phyloP scores from a whole-genome alignment of 495 filamentous ascomycete genomes.

The Aspergillus hancockii region DNA sequence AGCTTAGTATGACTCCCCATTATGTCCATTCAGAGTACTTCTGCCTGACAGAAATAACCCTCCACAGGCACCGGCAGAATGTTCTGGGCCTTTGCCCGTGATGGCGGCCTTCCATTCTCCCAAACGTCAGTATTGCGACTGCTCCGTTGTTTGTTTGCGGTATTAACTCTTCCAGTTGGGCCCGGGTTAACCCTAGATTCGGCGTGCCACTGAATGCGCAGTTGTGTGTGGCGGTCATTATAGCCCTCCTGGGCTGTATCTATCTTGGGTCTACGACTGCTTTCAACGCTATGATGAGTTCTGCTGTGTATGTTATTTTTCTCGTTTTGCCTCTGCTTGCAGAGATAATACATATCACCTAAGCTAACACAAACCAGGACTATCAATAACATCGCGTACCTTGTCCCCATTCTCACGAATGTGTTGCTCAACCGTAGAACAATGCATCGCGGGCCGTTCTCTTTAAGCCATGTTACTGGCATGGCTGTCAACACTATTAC shows the following conservation, averaged over 20 bases:
- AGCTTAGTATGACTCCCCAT: slow-evolving; percentile 38
- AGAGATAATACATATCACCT: not conserved
- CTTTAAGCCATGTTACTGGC: slow-evolving; percentile 26
- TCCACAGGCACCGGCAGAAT: slow-evolving; percentile 62
- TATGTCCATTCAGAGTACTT: not conserved
- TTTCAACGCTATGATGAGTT: slow-evolving; percentile 70
- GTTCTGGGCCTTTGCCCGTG: slow-evolving; percentile 75
- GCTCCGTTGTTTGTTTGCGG: not conserved
- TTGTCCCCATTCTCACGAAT: slow-evolving; percentile 39
- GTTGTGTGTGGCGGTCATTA: slow-evolving; percentile 56
- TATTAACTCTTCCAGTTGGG: slow-evolving; percentile 24
- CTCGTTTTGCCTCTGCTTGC: not conserved
- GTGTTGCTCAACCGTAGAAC: slow-evolving; percentile 34
- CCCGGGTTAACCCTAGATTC: slow-evolving; percentile 26
- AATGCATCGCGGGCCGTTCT: slow-evolving; percentile 38
- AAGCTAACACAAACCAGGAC: slow-evolving; percentile 25
- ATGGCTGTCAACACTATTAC: slow-evolving; percentile 40
- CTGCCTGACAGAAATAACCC: slow-evolving; percentile 39
- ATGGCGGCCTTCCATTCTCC: slow-evolving; percentile 50
- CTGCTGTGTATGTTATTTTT: slow-evolving; percentile 35
- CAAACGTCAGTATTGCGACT: slow-evolving; percentile 22
- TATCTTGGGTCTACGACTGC: slow-evolving; percentile 68
- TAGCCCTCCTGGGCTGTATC: slow-evolving; percentile 66
- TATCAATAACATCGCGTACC: slow-evolving; percentile 38
- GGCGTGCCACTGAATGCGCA: slow-evolving; percentile 59